A percentile compares a stretch with the other conserved stretches of the same genome.
Conservation (phyloP, 768 basidiomycete genomes). For the Trametes cingulata region DNA sequence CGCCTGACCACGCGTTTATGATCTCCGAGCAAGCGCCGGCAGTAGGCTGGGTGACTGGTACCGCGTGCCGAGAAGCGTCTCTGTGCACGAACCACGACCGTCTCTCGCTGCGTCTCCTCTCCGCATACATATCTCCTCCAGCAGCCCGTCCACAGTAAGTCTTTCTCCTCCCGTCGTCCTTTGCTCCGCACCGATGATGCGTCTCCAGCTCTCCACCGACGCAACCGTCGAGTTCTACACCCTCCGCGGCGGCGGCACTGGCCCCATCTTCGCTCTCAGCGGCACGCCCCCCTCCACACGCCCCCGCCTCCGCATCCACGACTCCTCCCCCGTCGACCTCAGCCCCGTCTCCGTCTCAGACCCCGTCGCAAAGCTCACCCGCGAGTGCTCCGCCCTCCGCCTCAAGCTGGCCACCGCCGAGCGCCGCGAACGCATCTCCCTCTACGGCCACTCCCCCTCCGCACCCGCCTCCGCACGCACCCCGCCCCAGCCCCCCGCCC, state of each 20-base stretch:
- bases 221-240: conserved; percentile 62
- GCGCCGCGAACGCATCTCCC: conserved; percentile 34
- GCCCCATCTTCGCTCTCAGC: not conserved
- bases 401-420: conserved; percentile 41
- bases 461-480: conserved; percentile 24
- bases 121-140: conserved; percentile 4
- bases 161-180: conserved; percentile 6
- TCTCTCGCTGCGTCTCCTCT: conserved; percentile 5
- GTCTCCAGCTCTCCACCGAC: conserved; percentile 51
- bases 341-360: conserved; percentile 41
- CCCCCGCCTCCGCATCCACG: conserved; percentile 20
- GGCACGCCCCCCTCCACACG: conserved; percentile 35
- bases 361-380: conserved; percentile 40
- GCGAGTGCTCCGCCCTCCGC: conserved; percentile 48
- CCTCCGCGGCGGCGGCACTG: conserved; percentile 35
- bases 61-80: conserved; percentile 17
- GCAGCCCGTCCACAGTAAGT: conserved; percentile 4
- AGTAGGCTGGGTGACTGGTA: not conserved
- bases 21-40: conserved; percentile 18
- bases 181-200: conserved; percentile 13
- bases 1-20: conserved; percentile 1
- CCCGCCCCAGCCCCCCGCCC: conserved; percentile 15
- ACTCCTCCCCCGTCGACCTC: conserved; percentile 31
- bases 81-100: conserved; percentile 17
- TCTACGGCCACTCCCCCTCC: conserved; percentile 13